Conservation (phyloP, 352 stramenopile genomes). For the Phytophthora pinifolia region DNA sequence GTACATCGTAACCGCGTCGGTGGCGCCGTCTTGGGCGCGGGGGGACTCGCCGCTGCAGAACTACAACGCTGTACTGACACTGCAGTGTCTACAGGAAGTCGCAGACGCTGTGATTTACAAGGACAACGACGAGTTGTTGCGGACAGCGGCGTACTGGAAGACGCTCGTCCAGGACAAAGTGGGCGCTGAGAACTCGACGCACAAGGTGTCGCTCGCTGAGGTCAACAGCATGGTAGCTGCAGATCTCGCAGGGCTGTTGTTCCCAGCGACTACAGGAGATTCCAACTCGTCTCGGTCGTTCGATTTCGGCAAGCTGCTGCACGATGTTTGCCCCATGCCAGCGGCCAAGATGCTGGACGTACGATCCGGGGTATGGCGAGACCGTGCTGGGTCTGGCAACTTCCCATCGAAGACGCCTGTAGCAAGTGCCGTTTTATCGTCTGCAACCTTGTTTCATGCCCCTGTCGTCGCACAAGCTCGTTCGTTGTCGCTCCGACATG, state of each 20-base stretch:
- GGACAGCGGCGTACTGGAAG: slow-evolving; percentile 60
- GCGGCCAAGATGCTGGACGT: slow-evolving; percentile 69
- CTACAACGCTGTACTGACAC: slow-evolving; percentile 82
- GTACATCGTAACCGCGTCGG: slow-evolving; percentile 64
- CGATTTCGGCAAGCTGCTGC: slow-evolving; percentile 55
- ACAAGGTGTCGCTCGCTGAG: slow-evolving; percentile 49
- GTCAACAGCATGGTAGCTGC: slow-evolving; percentile 57
- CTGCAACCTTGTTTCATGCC: slow-evolving; percentile 27
- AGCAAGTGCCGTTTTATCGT: slow-evolving; percentile 9
- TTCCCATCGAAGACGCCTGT: slow-evolving; percentile 4
- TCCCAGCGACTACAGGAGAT: slow-evolving; percentile 31
- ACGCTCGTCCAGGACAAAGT: slow-evolving; percentile 3
- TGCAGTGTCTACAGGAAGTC: slow-evolving; percentile 66
- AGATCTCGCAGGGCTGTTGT: slow-evolving; percentile 64
- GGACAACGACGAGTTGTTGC: slow-evolving; percentile 84
- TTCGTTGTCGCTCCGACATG: slow-evolving; percentile 17
- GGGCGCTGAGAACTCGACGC: slow-evolving; percentile 5
- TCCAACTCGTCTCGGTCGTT: slow-evolving; percentile 31
- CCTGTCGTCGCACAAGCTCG: slow-evolving; percentile 21
- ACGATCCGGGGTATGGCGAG: slow-evolving; percentile 39
- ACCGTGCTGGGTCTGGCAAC: slow-evolving; percentile 13
- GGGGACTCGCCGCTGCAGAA: slow-evolving; percentile 85
- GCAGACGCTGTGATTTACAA: slow-evolving; percentile 84
- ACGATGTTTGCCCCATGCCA: slow-evolving; percentile 63
- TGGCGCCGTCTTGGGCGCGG: slow-evolving; percentile 61